Conservation (phyloP, 2,329 filamentous ascomycete species). For the Microdochium bolleyi region DNA sequence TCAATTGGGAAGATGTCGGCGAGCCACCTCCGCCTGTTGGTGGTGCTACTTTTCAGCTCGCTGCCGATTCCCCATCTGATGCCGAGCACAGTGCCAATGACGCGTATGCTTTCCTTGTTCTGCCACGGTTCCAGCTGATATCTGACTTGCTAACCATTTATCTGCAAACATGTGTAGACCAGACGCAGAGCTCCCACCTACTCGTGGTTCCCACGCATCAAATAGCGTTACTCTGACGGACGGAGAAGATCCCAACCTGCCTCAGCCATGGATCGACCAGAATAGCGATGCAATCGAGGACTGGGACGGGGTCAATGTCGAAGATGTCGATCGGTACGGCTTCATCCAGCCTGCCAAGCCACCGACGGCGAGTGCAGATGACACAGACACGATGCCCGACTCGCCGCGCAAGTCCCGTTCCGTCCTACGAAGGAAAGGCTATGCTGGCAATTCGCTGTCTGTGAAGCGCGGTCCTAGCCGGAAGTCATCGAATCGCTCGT, state of each 20-base stretch:
- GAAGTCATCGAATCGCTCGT: slow-evolving; percentile 49
- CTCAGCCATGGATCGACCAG: slow-evolving; percentile 30
- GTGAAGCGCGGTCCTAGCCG: slow-evolving; percentile 39
- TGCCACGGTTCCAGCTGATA: slow-evolving; percentile 12
- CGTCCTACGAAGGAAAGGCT: slow-evolving; percentile 33
- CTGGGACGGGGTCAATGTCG: slow-evolving; percentile 56
- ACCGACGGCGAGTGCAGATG: slow-evolving; percentile 30
- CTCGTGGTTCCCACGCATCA: neutral
- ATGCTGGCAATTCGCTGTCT: slow-evolving; percentile 24
- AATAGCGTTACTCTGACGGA: neutral
- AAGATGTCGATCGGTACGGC: slow-evolving; percentile 59
- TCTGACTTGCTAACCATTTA: slow-evolving; percentile 16
- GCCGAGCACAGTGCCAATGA: slow-evolving; percentile 37
- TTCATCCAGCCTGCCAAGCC: slow-evolving; percentile 48
- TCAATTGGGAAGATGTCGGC: slow-evolving; percentile 44
- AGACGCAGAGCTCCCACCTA: slow-evolving; percentile 7
- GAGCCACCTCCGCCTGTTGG: slow-evolving; percentile 29
- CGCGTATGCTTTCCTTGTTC: slow-evolving; percentile 50
- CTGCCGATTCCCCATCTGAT: slow-evolving; percentile 41
- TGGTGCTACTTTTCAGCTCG: slow-evolving; percentile 39
- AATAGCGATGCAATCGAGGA: slow-evolving; percentile 55
- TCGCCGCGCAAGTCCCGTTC: slow-evolving; percentile 36
- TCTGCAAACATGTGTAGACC: slow-evolving; percentile 14
- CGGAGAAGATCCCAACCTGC: neutral
- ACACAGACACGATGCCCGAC: slow-evolving; percentile 31